These are phyloP conservation scores for Phlebopus sp. DNA, from an alignment of 1,284 basidiomycete species.

Conservation along the genomic window DNA sequence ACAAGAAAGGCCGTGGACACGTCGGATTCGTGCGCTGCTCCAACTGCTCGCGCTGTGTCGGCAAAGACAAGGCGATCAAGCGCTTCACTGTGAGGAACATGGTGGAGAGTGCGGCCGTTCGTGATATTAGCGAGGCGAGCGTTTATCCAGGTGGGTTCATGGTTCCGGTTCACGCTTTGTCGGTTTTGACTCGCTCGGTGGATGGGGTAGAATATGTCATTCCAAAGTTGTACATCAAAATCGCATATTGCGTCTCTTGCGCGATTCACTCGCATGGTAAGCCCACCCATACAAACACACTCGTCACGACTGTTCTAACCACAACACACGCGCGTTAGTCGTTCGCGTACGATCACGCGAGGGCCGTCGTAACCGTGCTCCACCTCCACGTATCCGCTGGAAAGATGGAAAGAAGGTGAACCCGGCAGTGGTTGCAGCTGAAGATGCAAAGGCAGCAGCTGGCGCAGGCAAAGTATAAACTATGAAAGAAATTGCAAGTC, in stretches of 20 bases:
- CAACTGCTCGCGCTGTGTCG: constrained; percentile 95
- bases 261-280: constrained; percentile 97
- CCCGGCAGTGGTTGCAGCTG: constrained; percentile 74
- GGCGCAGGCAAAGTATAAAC: constrained; percentile 41
- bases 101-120: constrained; percentile 97
- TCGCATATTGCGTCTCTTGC: constrained; percentile 98
- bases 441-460: constrained; percentile 54
- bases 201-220: constrained; percentile 82
- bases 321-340: constrained; percentile 54
- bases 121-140: constrained; percentile 96
- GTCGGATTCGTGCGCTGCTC: constrained; percentile 94
- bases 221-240: constrained; percentile 99
- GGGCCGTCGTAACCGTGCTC: constrained; percentile 92
- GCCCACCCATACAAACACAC: constrained; percentile 24
- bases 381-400: constrained; percentile 95
- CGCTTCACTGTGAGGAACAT: constrained; percentile 99
- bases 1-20: constrained; percentile 99
- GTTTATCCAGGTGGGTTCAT: constrained; percentile 81
- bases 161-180: background rate
- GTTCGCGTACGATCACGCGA: constrained; percentile 94
- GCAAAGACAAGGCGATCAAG: constrained; percentile 99
- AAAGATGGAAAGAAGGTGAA: constrained; percentile 98
- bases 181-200: constrained; percentile 4
- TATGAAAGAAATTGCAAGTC: too few relatives aligned
- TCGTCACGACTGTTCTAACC: too few relatives aligned